phyloP scores from a whole-genome alignment of 169 alveolate genomes.

The Condylostoma magnum region DNA sequence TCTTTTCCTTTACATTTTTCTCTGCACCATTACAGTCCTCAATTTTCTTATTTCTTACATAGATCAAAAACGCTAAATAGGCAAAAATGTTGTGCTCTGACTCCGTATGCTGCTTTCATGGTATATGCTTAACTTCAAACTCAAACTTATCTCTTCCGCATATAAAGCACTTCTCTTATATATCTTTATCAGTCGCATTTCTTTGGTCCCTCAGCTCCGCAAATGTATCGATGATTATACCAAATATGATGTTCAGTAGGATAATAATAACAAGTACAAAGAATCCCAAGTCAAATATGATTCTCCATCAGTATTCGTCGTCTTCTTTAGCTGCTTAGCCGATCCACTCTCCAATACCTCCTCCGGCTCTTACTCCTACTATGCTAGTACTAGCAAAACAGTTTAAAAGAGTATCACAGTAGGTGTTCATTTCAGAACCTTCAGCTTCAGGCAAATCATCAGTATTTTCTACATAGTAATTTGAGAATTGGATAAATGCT shows the following conservation, averaged over 20 bases:
- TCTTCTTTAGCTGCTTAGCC: neutral
- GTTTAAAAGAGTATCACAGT: slow-evolving; percentile 50
- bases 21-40: slow-evolving; percentile 59
- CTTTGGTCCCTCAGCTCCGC: slow-evolving; percentile 71
- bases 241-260: slow-evolving; percentile 67
- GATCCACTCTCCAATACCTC: slow-evolving; percentile 73
- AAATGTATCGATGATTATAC: slow-evolving; percentile 77
- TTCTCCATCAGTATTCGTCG: slow-evolving; percentile 37
- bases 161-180: slow-evolving; percentile 43
- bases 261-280: slow-evolving; percentile 63
- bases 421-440: slow-evolving; percentile 39
- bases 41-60: slow-evolving; percentile 33
- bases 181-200: slow-evolving; percentile 29
- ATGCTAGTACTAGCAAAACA: slow-evolving; percentile 55
- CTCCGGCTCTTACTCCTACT: slow-evolving; percentile 74
- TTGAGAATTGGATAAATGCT: slow-evolving; percentile 24
- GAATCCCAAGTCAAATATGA: slow-evolving; percentile 65
- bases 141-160: slow-evolving; percentile 38
- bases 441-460: too few relatives aligned
- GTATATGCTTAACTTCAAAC: slow-evolving; percentile 36
- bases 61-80: slow-evolving; percentile 37
- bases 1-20: slow-evolving; percentile 37
- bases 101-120: slow-evolving; percentile 36
- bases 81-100: slow-evolving; percentile 39
- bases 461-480: slow-evolving; percentile 25